Conservation (phyloP, 2,329 filamentous ascomycete species). For the Epichloe hybrida region DNA sequence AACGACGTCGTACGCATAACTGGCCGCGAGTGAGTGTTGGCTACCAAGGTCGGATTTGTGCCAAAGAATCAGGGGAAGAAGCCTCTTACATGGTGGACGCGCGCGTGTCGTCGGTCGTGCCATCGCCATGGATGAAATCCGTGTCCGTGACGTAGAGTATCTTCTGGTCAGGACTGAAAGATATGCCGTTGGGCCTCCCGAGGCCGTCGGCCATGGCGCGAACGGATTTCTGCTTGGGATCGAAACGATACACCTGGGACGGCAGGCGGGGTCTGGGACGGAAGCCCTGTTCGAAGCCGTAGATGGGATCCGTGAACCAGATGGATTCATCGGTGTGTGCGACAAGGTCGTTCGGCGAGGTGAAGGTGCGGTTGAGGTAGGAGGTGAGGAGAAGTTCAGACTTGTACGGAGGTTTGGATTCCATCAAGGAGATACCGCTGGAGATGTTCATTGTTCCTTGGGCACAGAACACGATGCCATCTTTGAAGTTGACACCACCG, state of each 20-base stretch:
- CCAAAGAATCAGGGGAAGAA: not conserved
- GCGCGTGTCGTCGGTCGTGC: constrained; percentile 15
- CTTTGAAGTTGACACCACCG: constrained; percentile 32
- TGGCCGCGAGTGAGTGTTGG: constrained; percentile 1
- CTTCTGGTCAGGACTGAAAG: constrained; percentile 31
- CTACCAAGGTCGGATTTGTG: not conserved
- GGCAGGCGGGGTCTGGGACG: constrained; percentile 29
- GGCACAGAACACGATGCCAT: constrained; percentile 26
- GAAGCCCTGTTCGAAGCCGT: constrained; percentile 34
- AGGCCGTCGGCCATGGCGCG: constrained; percentile 34
- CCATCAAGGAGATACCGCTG: constrained; percentile 21
- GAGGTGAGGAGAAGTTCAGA: constrained; percentile 19
- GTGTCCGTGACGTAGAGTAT: constrained; percentile 33
- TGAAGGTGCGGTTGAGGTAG: constrained; percentile 32
- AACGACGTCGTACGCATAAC: constrained; percentile 23
- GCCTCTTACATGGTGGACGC: constrained; percentile 15
- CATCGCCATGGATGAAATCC: constrained; percentile 20
- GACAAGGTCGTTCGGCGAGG: constrained; percentile 35
- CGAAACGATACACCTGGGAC: constrained; percentile 34
- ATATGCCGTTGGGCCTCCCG: constrained; percentile 31
- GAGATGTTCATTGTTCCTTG: constrained; percentile 19
- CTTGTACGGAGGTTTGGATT: constrained; percentile 17
- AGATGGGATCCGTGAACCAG: constrained; percentile 38
- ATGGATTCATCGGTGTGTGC: constrained; percentile 27
- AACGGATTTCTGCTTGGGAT: constrained; percentile 23